Evolutionary conservation across 495 filamentous ascomycete species (phyloP).

Genomic region (Schizothecium vesticola): DNA sequence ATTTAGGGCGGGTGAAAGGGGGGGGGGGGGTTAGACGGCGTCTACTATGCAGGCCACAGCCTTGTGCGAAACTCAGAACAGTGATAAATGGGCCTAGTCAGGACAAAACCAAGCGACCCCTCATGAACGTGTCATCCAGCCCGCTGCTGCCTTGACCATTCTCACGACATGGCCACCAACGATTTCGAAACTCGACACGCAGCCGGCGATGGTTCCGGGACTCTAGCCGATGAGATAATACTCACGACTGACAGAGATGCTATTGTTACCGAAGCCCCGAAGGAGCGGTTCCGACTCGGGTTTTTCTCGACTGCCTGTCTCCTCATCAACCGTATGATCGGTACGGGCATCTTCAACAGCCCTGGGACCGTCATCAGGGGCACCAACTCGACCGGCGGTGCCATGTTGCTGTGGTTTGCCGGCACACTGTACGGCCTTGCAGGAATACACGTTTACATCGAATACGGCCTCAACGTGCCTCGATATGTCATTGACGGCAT

Average conservation of each 20-base stretch:
- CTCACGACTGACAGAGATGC: conserved; percentile 11
- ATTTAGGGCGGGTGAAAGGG: too few relatives aligned
- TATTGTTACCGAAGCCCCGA: conserved; percentile 25
- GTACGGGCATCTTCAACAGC: conserved; percentile 36
- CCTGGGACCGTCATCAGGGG: conserved; percentile 31
- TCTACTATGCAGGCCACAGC: too few relatives aligned
- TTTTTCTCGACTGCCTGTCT: conserved; percentile 18
- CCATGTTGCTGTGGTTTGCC: conserved; percentile 36
- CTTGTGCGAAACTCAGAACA: too few relatives aligned
- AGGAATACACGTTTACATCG: conserved; percentile 36
- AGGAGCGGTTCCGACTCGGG: conserved; percentile 21
- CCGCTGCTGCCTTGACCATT: too few relatives aligned
- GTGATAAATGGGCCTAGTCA: too few relatives aligned
- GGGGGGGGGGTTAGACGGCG: too few relatives aligned
- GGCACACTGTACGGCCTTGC: conserved; percentile 32
- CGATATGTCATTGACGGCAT: conserved; percentile 28
- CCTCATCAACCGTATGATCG: conserved; percentile 30
- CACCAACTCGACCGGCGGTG: conserved; percentile 33
- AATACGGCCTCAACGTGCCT: conserved; percentile 43
- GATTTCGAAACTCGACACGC: not conserved
- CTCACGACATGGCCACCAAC: not conserved
- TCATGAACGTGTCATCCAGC: too few relatives aligned
- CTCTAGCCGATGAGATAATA: conserved; percentile 1
- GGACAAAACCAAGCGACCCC: too few relatives aligned
- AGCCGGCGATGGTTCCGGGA: not conserved